Evolutionary conservation across 176 grass and related monocot genomes (phyloP).

Genomic region (Oryza officinalis): DNA sequence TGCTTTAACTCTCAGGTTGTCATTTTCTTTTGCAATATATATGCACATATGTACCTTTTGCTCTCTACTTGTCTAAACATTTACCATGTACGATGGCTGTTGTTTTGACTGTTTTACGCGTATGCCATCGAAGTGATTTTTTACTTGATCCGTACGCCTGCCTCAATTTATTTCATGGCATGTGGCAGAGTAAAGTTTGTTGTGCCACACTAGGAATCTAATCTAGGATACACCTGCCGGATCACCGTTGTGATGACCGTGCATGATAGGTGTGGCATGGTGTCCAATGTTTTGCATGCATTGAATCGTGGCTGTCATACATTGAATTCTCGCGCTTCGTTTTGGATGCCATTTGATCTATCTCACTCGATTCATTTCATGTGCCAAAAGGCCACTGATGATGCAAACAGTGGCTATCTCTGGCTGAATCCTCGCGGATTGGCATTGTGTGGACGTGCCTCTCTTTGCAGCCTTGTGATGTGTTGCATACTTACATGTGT

Average conservation of each 20-base stretch:
- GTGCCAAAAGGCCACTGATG: neutral
- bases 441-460: neutral
- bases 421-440: neutral
- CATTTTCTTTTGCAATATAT: neutral
- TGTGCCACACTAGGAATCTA: no score
- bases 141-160: neutral
- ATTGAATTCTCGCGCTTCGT: neutral
- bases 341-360: neutral
- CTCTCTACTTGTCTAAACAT: neutral
- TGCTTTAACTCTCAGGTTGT: neutral
- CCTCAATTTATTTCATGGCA: neutral
- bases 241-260: neutral
- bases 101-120: neutral
- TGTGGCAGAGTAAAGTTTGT: neutral
- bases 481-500: no score
- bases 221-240: neutral
- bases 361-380: neutral
- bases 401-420: neutral
- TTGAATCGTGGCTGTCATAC: neutral
- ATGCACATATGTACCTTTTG: neutral
- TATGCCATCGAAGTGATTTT: neutral
- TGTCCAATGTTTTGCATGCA: slow-evolving; percentile 1
- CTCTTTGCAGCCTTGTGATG: neutral
- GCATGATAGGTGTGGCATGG: neutral
- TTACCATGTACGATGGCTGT: neutral